Base-by-base conservation (phyloP, 148 eudicot species). In the Rhododendron vialii region DNA sequence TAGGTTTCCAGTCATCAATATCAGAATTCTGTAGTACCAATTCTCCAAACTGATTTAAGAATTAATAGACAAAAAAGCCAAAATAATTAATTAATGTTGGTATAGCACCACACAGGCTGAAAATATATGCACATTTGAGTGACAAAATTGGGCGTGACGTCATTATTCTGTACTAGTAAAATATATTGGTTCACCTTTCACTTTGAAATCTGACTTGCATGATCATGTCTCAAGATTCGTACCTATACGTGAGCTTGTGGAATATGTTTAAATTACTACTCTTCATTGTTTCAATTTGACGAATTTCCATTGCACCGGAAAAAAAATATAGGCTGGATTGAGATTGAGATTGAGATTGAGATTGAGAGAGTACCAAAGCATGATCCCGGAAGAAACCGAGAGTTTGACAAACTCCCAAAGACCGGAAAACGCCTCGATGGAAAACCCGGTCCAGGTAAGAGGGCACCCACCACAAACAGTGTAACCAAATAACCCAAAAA, bases 1-100 rank as follows among this genome's bases (percentile, higher is more conserved):
- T 84, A 93, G 87, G 83, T 93, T 93, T 78, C 93, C 93, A 0
- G 95, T 93, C 91, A 93, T 90, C 81, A 93, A 76, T 47, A 93
- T 91, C 85, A 93, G 78, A 28, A 92, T 59, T 87, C 63, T 90
- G 85, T 93, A 93, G 89, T 93, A 92, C 95, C 95, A 93, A 53
- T 87, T 93, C 92, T 93, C 95, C 93, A 92, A 90, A 76, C 95
- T 93, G 92, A 69, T 28, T 69, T 69, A 28, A 69, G 6, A 69
- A 69, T 69, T 0, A 51, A 51, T 10, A 51, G 55, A 13, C 11
- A n/a, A 9, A 11, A 26, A 26, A 26, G 10, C 7, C 61, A 57
- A 20, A 18, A 13, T 4, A 55, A 24, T 61, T 24, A 63, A 63
- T n/a, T 55, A 55, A 55, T 55, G 22, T 55, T 17, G 18, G 18